Evolutionary conservation across 306 rosid genomes (phyloP), one percentile per base, ranked within the genome.

Genomic region (Sindora glabra): DNA sequence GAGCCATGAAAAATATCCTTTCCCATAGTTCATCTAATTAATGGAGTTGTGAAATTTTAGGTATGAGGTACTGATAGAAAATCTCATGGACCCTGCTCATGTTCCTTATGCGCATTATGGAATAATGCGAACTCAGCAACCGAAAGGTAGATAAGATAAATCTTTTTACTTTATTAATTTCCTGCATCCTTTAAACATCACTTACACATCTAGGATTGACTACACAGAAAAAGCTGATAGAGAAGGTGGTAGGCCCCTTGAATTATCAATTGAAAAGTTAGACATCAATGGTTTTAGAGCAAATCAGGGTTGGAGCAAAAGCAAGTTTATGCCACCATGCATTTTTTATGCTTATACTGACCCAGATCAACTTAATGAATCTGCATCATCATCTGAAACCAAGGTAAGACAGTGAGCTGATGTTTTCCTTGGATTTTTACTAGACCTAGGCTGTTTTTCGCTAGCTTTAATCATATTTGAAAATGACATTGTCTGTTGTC

Each of bases 81-180:
- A 92, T 75, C 97, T 86, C 34, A 84, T 86, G 96, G 95, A 86
- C 70, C 99, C 97, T 72, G 74, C 97, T 39, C 97, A 89, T 71
- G 84, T 84, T 77, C 84, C 96, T 22, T 89, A 92, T 56, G 87
- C 99, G 3, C 95, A 85, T 69, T 78, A 80, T 66, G 81, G 90
- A 65, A 24, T 92, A 68, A 74, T 86, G 85, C 74, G 17, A 65
- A 45, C 75, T 56, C 79, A 14, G 21, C 4, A 56, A 59, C 81
- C 86, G 18, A 80, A 80, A 78, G 76, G 88, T 61, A 77, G 64
- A 70, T 57, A 71, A 62, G 68, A 34, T 49, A 40, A 33, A 33
- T 52, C 17, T 22, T 50, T 59, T 47, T 23, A 50, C 69, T 18
- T 36, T 18, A 40, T 22, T 19, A 33, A 58, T 26, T 64, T 46